phyloP scores from a whole-genome alignment of 345 rosid species.

The Sisymbrium irio region DNA sequence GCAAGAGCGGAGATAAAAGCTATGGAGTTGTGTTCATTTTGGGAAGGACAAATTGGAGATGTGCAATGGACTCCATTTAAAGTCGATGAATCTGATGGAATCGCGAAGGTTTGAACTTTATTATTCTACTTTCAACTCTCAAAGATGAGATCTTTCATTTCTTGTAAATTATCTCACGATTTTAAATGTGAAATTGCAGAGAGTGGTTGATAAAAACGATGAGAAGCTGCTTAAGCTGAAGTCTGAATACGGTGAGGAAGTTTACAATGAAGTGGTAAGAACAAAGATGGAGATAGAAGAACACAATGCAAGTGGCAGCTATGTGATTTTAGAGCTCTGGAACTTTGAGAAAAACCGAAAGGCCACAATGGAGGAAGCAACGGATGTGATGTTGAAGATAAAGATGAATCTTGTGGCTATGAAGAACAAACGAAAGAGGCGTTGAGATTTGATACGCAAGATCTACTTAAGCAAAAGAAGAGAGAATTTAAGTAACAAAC shows the following conservation, averaged over 20 bases:
- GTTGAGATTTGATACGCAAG: neutral
- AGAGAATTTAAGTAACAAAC: neutral
- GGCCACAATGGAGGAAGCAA: constrained; percentile 19
- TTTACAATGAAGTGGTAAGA: constrained; percentile 21
- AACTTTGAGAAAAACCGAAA: constrained; percentile 18
- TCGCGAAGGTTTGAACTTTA: constrained; percentile 19
- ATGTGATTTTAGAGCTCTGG: constrained; percentile 22
- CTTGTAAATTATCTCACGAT: neutral
- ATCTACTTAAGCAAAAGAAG: neutral
- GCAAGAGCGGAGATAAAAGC: constrained; percentile 43
- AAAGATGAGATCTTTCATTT: neutral
- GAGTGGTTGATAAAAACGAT: constrained; percentile 22
- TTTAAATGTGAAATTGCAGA: constrained; percentile 17
- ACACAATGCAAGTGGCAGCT: constrained; percentile 32
- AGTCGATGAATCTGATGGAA: constrained; percentile 29
- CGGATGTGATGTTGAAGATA: constrained; percentile 18
- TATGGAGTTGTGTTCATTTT: constrained; percentile 42
- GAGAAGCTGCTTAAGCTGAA: constrained; percentile 16
- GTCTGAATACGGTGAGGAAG: constrained; percentile 22
- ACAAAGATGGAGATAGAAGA: constrained; percentile 28
- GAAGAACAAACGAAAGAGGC: constrained; percentile 15
- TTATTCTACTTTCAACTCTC: neutral
- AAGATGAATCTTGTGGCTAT: neutral
- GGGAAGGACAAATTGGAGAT: constrained; percentile 47
- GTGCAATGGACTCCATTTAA: constrained; percentile 54